Evolutionary conservation across 2,329 filamentous ascomycete genomes (phyloP).

Genomic region (Hypoxylon sp.): DNA sequence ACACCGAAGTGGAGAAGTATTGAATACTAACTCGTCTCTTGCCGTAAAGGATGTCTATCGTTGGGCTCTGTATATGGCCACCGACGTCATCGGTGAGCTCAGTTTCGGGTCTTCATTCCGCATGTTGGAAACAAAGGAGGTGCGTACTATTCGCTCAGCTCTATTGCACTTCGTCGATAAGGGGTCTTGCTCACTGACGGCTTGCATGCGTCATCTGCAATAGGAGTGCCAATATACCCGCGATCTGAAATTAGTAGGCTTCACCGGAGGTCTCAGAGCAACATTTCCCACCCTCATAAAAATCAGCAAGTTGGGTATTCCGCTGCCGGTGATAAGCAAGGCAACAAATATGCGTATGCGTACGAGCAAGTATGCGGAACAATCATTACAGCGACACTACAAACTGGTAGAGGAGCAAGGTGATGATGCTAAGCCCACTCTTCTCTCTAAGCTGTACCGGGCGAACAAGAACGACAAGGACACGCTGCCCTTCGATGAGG

Average conservation of each 20-base stretch:
- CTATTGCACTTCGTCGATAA: neutral
- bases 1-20: neutral
- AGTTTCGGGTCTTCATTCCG: constrained; percentile 70
- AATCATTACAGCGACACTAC: constrained; percentile 53
- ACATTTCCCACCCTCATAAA: constrained; percentile 52
- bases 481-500: constrained; percentile 52
- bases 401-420: constrained; percentile 57
- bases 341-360: constrained; percentile 31
- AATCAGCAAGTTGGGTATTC: constrained; percentile 45
- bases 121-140: constrained; percentile 65
- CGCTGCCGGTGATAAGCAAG: constrained; percentile 46
- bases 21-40: neutral
- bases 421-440: constrained; percentile 41
- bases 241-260: constrained; percentile 55
- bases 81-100: constrained; percentile 68
- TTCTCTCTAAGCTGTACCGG: constrained; percentile 35
- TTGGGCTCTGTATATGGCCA: constrained; percentile 69
- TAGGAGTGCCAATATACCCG: constrained; percentile 60
- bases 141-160: constrained; percentile 47
- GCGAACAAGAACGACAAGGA: constrained; percentile 33
- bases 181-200: neutral
- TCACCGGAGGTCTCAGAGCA: constrained; percentile 46
- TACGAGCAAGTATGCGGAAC: constrained; percentile 47
- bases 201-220: neutral
- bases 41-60: constrained; percentile 62